Conservation (phyloP, 768 basidiomycete genomes). For the Naganishia randhawae region DNA sequence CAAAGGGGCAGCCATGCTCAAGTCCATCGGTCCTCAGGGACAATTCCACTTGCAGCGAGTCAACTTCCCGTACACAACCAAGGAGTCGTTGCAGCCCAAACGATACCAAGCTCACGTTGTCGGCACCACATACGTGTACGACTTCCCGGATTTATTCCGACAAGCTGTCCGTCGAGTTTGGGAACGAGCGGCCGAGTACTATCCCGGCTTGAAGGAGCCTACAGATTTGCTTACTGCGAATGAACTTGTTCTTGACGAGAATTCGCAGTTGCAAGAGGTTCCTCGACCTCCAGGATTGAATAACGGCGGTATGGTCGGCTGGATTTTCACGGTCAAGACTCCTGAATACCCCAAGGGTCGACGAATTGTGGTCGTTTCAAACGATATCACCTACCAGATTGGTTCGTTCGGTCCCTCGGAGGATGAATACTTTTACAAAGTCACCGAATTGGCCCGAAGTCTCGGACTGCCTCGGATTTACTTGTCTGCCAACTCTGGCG, state of each 20-base stretch:
- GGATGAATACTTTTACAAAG: conserved; percentile 94
- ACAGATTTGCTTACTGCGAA: conserved; percentile 74
- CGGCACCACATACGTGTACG: conserved; percentile 97
- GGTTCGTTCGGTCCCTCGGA: conserved; percentile 95
- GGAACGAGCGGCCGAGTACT: conserved; percentile 60
- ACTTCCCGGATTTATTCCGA: conserved; percentile 98
- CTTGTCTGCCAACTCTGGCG: conserved; percentile 97
- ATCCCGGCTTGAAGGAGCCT: conserved; percentile 68
- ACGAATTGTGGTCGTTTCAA: conserved; percentile 81
- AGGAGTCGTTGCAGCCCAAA: conserved; percentile 96
- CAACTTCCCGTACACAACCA: conserved; percentile 87
- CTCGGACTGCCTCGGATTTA: conserved; percentile 91
- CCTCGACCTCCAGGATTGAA: conserved; percentile 91
- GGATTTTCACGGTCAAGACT: conserved; percentile 87
- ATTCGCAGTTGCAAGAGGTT: conserved; percentile 84
- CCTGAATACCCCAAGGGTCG: conserved; percentile 90
- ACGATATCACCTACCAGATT: conserved; percentile 98
- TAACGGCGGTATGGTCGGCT: conserved; percentile 93
- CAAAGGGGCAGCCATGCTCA: conserved; percentile 88
- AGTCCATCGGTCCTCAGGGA: conserved; percentile 97
- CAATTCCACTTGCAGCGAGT: conserved; percentile 94
- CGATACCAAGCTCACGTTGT: conserved; percentile 98
- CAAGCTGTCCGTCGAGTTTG: conserved; percentile 94
- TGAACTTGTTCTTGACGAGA: conserved; percentile 90
- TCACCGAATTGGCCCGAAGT: conserved; percentile 84